phyloP scores from a whole-genome alignment of 75 land plant genomes.

The Isoetes taiwanensis region DNA sequence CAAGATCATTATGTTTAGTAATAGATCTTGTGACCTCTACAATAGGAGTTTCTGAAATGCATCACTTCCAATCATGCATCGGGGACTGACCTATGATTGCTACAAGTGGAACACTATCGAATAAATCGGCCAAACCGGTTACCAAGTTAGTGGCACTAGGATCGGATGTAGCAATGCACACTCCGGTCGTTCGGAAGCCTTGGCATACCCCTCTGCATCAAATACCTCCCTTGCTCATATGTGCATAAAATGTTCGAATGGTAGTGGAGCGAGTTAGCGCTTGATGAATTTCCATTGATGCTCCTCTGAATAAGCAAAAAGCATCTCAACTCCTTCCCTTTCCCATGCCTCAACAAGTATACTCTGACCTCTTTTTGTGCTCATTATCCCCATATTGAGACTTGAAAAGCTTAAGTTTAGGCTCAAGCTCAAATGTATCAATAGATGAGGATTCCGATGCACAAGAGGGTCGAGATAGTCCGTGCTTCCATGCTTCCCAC shows the following conservation, averaged over 20 bases:
- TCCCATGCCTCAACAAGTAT: constrained; percentile 87
- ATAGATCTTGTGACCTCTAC: constrained; percentile 87
- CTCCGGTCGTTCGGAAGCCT: constrained; percentile 68
- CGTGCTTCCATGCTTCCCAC: too few relatives aligned
- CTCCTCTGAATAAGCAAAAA: constrained; percentile 94
- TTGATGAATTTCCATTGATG: constrained; percentile 93
- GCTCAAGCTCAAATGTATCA: too few relatives aligned
- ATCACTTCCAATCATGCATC: constrained; percentile 87
- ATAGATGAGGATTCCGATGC: too few relatives aligned
- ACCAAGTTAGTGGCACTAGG: constrained; percentile 96
- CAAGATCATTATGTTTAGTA: constrained; percentile 88
- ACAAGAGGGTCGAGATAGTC: too few relatives aligned
- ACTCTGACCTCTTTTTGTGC: constrained; percentile 75
- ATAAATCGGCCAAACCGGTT: constrained; percentile 66
- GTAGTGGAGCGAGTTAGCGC: constrained; percentile 62
- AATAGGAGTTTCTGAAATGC: constrained; percentile 91
- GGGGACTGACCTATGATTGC: constrained; percentile 92
- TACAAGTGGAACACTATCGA: constrained; percentile 76
- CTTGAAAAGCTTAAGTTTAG: too few relatives aligned
- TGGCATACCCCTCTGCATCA: constrained; percentile 89
- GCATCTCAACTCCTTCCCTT: constrained; percentile 62
- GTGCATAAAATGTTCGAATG: constrained; percentile 66
- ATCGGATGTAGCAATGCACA: constrained; percentile 90
- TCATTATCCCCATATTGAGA: constrained; percentile 34
- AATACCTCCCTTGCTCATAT: constrained; percentile 92